A percentile compares a stretch with the other conserved stretches of the same genome.
These are phyloP conservation scores for Barnettozyma wickerhamii DNA, from an alignment of 805 yeast species.

Conservation along the genomic window DNA sequence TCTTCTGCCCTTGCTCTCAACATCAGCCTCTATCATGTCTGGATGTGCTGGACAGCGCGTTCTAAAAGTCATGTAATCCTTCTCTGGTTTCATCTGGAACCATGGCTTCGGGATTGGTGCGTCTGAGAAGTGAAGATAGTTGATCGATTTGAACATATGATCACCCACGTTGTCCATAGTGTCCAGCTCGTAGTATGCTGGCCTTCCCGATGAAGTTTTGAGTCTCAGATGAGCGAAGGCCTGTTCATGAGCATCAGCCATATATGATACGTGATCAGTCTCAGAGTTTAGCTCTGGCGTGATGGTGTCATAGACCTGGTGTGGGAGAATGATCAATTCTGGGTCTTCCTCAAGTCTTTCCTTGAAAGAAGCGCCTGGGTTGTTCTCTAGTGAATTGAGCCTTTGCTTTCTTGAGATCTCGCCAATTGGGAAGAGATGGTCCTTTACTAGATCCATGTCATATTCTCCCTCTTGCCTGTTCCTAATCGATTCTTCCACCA, in stretches of 20 bases:
- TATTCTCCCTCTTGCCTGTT: constrained; percentile 34
- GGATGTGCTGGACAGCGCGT: constrained; percentile 16
- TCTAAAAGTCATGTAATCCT: constrained; percentile 15
- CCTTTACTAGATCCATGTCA: constrained; percentile 50
- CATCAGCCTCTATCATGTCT: constrained; percentile 30
- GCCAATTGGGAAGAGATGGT: constrained; percentile 30
- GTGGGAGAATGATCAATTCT: constrained; percentile 41
- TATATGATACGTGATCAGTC: constrained; percentile 35
- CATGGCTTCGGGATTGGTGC: constrained; percentile 67
- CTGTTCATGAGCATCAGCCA: constrained; percentile 41
- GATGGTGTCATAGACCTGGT: constrained; percentile 44
- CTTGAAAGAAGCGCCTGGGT: constrained; percentile 7
- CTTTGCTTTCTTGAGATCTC: constrained; percentile 15
- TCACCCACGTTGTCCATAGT: constrained; percentile 15
- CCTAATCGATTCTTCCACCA: constrained; percentile 20
- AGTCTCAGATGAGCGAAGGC: constrained; percentile 27
- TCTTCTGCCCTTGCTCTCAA: constrained; percentile 1
- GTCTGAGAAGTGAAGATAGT: constrained; percentile 60
- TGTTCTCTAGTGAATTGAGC: background rate
- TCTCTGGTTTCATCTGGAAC: constrained; percentile 25
- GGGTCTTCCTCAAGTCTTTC: constrained; percentile 16
- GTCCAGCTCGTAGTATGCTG: constrained; percentile 17
- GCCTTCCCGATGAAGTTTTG: constrained; percentile 11
- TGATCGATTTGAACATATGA: constrained; percentile 27
- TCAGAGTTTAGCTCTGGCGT: constrained; percentile 43